A percentile compares a stretch with the other conserved stretches of the same genome.
phyloP scores from a whole-genome alignment of 1,284 basidiomycete genomes.

The Marasmius sp. region DNA sequence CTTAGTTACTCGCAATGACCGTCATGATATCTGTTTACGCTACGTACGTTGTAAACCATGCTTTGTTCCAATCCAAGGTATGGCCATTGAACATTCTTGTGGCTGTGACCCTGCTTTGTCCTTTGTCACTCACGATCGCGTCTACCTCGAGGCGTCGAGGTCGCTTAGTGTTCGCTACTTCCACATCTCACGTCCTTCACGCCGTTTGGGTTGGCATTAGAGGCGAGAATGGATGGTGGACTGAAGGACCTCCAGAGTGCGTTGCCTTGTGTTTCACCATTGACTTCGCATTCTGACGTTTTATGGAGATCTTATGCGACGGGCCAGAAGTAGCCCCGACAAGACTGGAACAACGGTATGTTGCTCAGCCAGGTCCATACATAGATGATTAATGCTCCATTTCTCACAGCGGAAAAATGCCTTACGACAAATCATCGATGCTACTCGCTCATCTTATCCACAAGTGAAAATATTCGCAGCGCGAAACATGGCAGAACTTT shows the following conservation, averaged over 20 bases:
- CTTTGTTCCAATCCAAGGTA: neutral
- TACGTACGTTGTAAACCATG: no score
- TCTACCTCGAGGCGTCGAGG: neutral
- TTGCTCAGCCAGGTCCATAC: neutral
- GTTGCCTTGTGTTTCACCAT: neutral
- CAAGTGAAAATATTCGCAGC: slow-evolving; percentile 57
- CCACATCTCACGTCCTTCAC: neutral
- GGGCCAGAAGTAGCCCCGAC: slow-evolving; percentile 27
- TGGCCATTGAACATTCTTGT: neutral
- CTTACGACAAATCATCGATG: slow-evolving; percentile 33
- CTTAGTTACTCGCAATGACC: neutral
- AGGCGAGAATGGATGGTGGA: neutral
- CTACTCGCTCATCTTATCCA: slow-evolving; percentile 29
- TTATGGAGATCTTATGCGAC: slow-evolving; percentile 25
- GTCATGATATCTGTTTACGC: no score
- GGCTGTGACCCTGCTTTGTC: neutral
- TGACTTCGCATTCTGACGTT: neutral
- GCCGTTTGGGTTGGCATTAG: neutral
- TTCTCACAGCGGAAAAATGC: slow-evolving; percentile 31
- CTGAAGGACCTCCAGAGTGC: neutral
- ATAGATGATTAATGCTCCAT: neutral
- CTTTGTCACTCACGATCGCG: neutral
- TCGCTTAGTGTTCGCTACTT: neutral
- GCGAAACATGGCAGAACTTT: slow-evolving; percentile 53
- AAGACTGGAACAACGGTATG: slow-evolving; percentile 30